Conservation (phyloP, 768 basidiomycete genomes). For the Lactifluus volemus region DNA sequence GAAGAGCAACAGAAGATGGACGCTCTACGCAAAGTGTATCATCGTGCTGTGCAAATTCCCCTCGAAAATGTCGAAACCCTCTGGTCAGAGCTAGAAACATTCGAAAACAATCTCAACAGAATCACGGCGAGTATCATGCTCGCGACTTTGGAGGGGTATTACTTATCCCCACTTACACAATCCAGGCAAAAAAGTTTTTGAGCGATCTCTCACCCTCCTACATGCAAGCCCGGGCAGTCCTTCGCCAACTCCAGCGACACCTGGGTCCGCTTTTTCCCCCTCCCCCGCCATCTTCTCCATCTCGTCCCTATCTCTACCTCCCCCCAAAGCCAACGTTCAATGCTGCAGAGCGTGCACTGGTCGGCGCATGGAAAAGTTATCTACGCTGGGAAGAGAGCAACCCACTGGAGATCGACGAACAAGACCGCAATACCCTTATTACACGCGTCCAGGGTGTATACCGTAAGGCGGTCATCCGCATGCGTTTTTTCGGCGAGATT, state of each 20-base stretch:
- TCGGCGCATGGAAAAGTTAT: conserved; percentile 87
- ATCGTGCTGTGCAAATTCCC: conserved; percentile 90
- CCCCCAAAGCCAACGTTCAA: conserved; percentile 69
- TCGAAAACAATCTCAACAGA: conserved; percentile 83
- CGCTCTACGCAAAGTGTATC: conserved; percentile 81
- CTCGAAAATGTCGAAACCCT: conserved; percentile 86
- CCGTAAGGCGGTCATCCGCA: conserved; percentile 79
- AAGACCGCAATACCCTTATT: conserved; percentile 58
- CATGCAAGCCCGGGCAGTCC: conserved; percentile 88
- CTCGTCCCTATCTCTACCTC: conserved; percentile 43
- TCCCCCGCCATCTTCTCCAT: conserved; percentile 34
- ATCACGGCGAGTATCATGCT: conserved; percentile 47
- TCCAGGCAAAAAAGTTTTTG: conserved; percentile 90
- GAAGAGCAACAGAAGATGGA: conserved; percentile 97
- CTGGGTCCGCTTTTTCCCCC: conserved; percentile 51
- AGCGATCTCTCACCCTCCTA: conserved; percentile 85
- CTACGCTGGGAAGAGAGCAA: conserved; percentile 95
- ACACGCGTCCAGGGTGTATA: conserved; percentile 75
- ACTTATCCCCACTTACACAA: not conserved
- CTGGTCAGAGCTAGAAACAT: conserved; percentile 91
- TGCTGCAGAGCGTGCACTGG: conserved; percentile 57
- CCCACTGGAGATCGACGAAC: conserved; percentile 85
- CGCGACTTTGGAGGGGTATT: not conserved
- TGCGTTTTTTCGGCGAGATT: conserved; percentile 93
- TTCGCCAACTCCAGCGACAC: conserved; percentile 72